A percentile compares a stretch with the other conserved stretches of the same genome.
Evolutionary conservation across 306 rosid species (phyloP).

Genomic region (Prunus campanulata): DNA sequence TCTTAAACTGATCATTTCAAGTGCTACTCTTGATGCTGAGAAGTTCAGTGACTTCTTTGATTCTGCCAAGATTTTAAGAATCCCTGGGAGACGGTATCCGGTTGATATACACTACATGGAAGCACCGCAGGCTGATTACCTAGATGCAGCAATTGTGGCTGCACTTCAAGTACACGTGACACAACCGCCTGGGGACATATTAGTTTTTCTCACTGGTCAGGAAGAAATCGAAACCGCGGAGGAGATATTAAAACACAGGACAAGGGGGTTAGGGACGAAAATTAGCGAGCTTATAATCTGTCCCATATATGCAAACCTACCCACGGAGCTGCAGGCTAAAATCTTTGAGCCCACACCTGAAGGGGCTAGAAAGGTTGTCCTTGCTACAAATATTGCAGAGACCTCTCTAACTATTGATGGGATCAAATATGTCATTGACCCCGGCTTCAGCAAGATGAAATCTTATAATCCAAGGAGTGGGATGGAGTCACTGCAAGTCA

Average conservation of each 20-base stretch:
- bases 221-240: slow-evolving; percentile 57
- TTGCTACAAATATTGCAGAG: too few species aligned
- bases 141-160: slow-evolving; percentile 87
- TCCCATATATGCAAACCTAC: slow-evolving; percentile 91
- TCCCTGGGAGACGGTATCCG: slow-evolving; percentile 79
- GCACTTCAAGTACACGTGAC: slow-evolving; percentile 88
- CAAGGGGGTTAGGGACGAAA: slow-evolving; percentile 78
- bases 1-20: slow-evolving; percentile 72
- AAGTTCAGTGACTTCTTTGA: slow-evolving; percentile 76
- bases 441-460: too few species aligned
- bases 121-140: slow-evolving; percentile 78
- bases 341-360: slow-evolving; percentile 87
- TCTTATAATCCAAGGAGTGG: too few species aligned
- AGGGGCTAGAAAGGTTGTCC: slow-evolving; percentile 20
- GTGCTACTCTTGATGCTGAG: slow-evolving; percentile 93
- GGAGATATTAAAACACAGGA: slow-evolving; percentile 80
- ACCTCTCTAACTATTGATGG: too few species aligned
- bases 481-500: too few species aligned
- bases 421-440: too few species aligned
- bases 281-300: slow-evolving; percentile 85
- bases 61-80: slow-evolving; percentile 49
- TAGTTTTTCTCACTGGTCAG: too few species aligned
- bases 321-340: slow-evolving; percentile 78
- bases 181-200: too few species aligned
- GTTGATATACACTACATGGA: slow-evolving; percentile 76